A percentile compares a stretch with the other conserved stretches of the same genome.
These are phyloP conservation scores for Forsythia suspensa DNA, from an alignment of 257 asterid species.

Conservation along the genomic window DNA sequence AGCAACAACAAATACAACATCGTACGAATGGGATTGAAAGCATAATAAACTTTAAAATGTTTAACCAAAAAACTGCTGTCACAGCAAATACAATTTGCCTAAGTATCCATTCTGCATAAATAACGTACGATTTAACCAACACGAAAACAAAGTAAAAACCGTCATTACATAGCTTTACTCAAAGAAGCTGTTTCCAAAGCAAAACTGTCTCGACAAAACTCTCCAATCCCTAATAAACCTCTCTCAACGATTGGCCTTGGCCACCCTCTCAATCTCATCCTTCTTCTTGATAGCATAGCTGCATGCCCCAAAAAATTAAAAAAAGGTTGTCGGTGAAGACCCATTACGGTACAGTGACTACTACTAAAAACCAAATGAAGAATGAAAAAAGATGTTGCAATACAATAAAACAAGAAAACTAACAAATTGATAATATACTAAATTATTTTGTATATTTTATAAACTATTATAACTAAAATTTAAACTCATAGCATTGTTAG, in stretches of 20 bases:
- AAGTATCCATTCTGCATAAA: not conserved
- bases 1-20: too few relatives aligned
- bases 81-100: not conserved
- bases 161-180: not conserved
- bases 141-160: not conserved
- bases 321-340: too few relatives aligned
- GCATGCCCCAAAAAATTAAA: not conserved
- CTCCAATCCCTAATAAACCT: not conserved
- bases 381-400: not conserved
- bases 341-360: not conserved
- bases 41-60: not conserved
- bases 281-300: conserved; percentile 8
- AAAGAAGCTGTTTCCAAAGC: not conserved
- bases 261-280: conserved; percentile 5
- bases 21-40: not conserved
- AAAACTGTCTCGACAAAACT: not conserved
- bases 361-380: not conserved
- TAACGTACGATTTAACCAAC: not conserved
- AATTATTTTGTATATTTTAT: too few relatives aligned
- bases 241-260: conserved; percentile 8
- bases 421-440: too few relatives aligned
- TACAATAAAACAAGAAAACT: not conserved
- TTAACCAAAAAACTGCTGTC: not conserved
- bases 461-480: too few relatives aligned
- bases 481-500: not conserved